Evolutionary conservation across 257 asterid genomes (phyloP).

Genomic region (Ballota nigra): DNA sequence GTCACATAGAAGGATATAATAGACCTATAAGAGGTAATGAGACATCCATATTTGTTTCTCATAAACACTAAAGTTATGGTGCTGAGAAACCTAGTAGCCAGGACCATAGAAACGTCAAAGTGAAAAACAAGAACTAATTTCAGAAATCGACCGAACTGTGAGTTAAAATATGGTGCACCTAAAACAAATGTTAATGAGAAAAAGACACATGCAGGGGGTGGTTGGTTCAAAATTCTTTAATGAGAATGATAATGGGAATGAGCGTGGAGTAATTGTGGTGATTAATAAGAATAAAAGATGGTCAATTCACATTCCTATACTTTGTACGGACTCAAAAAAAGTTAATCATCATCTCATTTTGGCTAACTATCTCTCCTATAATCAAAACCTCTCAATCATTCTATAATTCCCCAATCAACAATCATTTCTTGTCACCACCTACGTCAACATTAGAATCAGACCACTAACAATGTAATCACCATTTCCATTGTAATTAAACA

Average conservation of each 20-base stretch:
- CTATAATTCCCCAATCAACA: background rate
- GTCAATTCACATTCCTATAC: background rate
- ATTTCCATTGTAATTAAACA: background rate
- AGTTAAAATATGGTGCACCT: background rate
- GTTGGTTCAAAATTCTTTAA: background rate
- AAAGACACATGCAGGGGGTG: background rate
- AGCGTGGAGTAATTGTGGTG: background rate
- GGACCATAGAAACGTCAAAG: background rate
- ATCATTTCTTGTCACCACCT: background rate
- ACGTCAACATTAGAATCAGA: no score
- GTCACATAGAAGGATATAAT: background rate
- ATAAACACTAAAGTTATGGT: background rate
- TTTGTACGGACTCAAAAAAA: background rate
- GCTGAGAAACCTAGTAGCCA: background rate
- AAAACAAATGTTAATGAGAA: background rate
- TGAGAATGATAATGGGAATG: no score
- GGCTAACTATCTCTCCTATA: background rate
- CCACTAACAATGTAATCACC: background rate
- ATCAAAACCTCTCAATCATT: background rate
- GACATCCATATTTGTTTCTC: background rate
- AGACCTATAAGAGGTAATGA: background rate
- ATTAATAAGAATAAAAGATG: no score
- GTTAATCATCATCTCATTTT: background rate
- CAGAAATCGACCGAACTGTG: background rate
- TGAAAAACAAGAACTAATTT: background rate